Conservation (phyloP, 495 filamentous ascomycete genomes). For the Letharia lupina region DNA sequence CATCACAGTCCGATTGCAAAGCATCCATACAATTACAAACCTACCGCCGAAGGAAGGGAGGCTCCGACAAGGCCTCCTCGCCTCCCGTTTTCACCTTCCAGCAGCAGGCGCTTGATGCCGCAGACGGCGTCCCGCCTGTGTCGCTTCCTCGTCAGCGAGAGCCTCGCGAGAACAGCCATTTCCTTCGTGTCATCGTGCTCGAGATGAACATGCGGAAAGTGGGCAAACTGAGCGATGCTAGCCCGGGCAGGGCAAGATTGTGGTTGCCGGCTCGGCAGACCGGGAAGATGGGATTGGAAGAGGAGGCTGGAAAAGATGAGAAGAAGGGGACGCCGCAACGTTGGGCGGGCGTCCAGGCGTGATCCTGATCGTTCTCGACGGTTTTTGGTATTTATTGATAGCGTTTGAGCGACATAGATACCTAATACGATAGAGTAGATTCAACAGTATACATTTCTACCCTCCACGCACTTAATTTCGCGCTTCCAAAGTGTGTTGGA, state of each 20-base stretch:
- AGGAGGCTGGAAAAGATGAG: not conserved
- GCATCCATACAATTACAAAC: conserved; percentile 86
- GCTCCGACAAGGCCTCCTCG: conserved; percentile 24
- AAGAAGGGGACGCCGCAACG: conserved; percentile 8
- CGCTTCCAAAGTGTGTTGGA: not conserved
- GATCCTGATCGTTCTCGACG: not conserved
- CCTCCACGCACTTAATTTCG: not conserved
- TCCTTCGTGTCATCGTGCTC: conserved; percentile 86
- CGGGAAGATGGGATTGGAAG: conserved; percentile 10
- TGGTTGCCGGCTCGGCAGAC: conserved; percentile 76
- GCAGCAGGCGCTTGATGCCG: conserved; percentile 13
- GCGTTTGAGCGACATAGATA: conserved; percentile 11
- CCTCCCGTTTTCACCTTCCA: conserved; percentile 22
- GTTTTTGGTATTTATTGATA: not conserved
- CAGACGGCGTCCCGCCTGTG: conserved; percentile 10
- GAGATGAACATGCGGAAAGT: conserved; percentile 95
- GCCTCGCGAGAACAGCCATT: conserved; percentile 86
- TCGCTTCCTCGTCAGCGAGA: conserved; percentile 64
- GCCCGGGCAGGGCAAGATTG: conserved; percentile 72
- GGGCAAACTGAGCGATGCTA: conserved; percentile 80
- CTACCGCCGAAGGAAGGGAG: conserved; percentile 43
- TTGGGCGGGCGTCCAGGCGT: conserved; percentile 17
- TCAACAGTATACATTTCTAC: not conserved
- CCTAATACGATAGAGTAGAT: not conserved
- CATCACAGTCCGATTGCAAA: conserved; percentile 41